These are phyloP conservation scores for Claviceps sp. DNA, from an alignment of 2,329 filamentous ascomycete species.

Conservation along the genomic window DNA sequence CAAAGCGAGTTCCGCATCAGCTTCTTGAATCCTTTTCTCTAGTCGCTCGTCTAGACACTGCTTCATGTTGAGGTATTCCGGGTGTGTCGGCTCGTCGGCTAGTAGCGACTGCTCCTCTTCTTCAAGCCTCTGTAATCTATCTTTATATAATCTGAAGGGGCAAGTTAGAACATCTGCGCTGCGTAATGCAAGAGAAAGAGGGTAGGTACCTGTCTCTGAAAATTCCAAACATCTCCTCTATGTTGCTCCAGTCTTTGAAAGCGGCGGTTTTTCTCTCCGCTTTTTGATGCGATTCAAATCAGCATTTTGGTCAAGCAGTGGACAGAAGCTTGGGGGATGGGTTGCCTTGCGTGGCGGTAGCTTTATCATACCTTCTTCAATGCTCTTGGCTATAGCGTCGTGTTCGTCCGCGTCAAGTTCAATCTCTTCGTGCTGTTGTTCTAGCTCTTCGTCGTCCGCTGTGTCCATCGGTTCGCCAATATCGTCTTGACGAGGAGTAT, in stretches of 20 bases:
- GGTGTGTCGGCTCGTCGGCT: slow-evolving; percentile 58
- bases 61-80: slow-evolving; percentile 83
- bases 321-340: background rate
- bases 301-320: slow-evolving; percentile 6
- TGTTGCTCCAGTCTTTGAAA: slow-evolving; percentile 61
- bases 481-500: slow-evolving; percentile 15
- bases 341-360: background rate
- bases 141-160: slow-evolving; percentile 63
- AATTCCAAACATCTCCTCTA: slow-evolving; percentile 79
- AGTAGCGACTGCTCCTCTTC: slow-evolving; percentile 49
- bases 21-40: slow-evolving; percentile 65
- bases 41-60: slow-evolving; percentile 72
- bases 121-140: slow-evolving; percentile 72
- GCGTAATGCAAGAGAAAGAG: background rate
- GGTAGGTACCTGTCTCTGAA: slow-evolving; percentile 60
- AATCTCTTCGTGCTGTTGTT: slow-evolving; percentile 36
- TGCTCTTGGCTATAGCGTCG: slow-evolving; percentile 44
- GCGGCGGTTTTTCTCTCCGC: slow-evolving; percentile 68
- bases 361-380: slow-evolving; percentile 50
- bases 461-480: slow-evolving; percentile 20
- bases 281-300: slow-evolving; percentile 29
- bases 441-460: slow-evolving; percentile 27
- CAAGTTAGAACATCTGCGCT: background rate
- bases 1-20: slow-evolving; percentile 60
- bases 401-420: slow-evolving; percentile 36